Percentiles rank a stretch among this genome's conserved stretches.
Conservation (phyloP, 2,329 filamentous ascomycete species). For the Hypoxylon sp. region DNA sequence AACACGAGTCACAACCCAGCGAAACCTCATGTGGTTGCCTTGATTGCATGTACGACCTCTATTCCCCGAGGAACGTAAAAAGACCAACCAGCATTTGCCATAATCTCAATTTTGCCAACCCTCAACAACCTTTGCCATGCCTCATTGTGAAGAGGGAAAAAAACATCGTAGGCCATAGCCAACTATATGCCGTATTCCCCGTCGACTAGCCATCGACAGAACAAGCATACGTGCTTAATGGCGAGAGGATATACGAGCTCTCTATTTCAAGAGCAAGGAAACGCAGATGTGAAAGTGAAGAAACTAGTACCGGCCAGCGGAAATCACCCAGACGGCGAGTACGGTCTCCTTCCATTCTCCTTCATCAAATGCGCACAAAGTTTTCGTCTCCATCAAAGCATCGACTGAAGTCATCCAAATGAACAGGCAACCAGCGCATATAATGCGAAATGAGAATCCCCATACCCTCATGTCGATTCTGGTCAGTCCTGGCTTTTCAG, state of each 20-base stretch:
- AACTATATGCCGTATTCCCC: constrained; percentile 4
- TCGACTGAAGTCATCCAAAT: background rate
- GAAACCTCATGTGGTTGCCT: constrained; percentile 20
- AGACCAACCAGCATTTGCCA: constrained; percentile 24
- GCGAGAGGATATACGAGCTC: constrained; percentile 22
- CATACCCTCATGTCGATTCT: background rate
- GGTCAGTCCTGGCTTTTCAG: background rate
- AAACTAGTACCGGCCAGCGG: constrained; percentile 37
- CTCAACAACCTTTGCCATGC: background rate
- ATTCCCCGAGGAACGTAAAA: constrained; percentile 25
- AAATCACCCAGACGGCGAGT: constrained; percentile 42
- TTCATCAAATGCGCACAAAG: constrained; percentile 10
- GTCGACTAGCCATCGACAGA: constrained; percentile 2
- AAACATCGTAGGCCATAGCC: constrained; percentile 12
- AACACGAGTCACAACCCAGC: constrained; percentile 4
- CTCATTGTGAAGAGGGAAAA: constrained; percentile 7
- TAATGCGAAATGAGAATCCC: background rate
- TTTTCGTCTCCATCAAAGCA: constrained; percentile 3
- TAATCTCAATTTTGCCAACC: constrained; percentile 15
- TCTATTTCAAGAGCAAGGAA: constrained; percentile 38
- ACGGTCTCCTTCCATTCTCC: constrained; percentile 22
- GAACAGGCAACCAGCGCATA: background rate
- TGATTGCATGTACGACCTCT: constrained; percentile 29
- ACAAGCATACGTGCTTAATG: background rate
- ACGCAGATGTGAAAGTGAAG: constrained; percentile 18